Conservation (phyloP, 2,329 filamentous ascomycete genomes). For the Akanthomyces lecanii region DNA sequence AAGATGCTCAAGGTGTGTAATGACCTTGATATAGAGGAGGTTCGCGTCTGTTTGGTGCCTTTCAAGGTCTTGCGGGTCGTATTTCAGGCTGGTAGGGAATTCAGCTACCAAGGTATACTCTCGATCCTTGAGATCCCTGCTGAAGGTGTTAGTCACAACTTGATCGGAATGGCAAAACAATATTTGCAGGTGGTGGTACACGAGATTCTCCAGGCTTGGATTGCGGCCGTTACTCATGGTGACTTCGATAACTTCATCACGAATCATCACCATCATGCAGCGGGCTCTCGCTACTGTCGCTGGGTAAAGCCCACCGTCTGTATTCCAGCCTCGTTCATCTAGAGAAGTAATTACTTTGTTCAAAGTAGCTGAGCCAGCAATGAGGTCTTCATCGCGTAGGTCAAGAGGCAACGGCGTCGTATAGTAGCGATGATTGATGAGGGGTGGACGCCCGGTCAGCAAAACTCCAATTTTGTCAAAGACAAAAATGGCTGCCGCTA, state of each 20-base stretch:
- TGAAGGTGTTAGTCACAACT: neutral
- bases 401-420: constrained; percentile 52
- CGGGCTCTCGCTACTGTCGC: constrained; percentile 44
- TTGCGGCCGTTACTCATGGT: constrained; percentile 37
- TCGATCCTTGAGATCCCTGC: constrained; percentile 34
- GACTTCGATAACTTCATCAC: constrained; percentile 57
- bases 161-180: neutral
- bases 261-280: constrained; percentile 44
- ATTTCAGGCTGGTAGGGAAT: constrained; percentile 37
- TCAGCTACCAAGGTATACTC: constrained; percentile 30
- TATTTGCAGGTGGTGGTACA: constrained; percentile 18
- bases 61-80: constrained; percentile 35
- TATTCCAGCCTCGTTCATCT: constrained; percentile 51
- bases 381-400: constrained; percentile 44
- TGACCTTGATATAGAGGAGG: constrained; percentile 39
- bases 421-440: constrained; percentile 49
- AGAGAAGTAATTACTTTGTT: constrained; percentile 27
- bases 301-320: constrained; percentile 37
- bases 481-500: constrained; percentile 3
- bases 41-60: constrained; percentile 27
- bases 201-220: constrained; percentile 20
- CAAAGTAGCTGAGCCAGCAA: constrained; percentile 31
- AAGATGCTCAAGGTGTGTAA: constrained; percentile 47
- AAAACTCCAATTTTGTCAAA: constrained; percentile 48
- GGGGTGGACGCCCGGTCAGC: constrained; percentile 52